Base-by-base conservation (phyloP, 768 basidiomycete species). In the Lactarius akahatsu region DNA sequence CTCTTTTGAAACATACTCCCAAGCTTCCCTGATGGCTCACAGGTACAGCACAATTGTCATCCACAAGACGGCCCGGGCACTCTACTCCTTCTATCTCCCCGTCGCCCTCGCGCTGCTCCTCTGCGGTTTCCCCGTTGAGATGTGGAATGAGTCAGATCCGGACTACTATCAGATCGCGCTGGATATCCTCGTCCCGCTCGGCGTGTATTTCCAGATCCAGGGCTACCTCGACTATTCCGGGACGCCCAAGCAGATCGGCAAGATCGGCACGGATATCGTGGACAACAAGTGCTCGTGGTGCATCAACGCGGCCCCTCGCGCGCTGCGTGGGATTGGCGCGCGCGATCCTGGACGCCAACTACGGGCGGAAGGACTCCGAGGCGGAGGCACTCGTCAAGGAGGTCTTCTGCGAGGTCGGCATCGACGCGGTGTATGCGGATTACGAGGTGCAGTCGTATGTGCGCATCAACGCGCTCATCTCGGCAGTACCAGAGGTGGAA, bases 201-300 rank as follows among this genome's bases (percentile, higher is more conserved):
- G 96, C 57, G 95, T 97, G 77, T 99, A 98, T 79, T 98, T 98
- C 87, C 96, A 99, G 78, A 83, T 96, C 66, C 96, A 99, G 77
- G 96, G 98, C 78, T 98, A 88, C 78, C 85, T 98, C 72, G 96
- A 99, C 77, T 96, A 86, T 75, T 88, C 90, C 30, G 94, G 89
- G 6, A 85, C 91, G 8, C 93, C 94, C 0, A 94, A 95, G 77
- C 83, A 90, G 71, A 90, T 98, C 60, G 96, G 96, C 55, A 98
- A 99, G 80, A 87, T 99, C 65, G 96, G 96, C 28, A 98, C 96
- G 18, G 96, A 98, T 76, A 99, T 99, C 73, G 77, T 98, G 66
- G 96, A 98, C 78, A 98, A 98, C 86, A 99, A 99, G 80, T 98
- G 96, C 78, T 91, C 90, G n/a, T 99, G 96, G 96, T 88, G 89